A percentile compares a stretch with the other conserved stretches of the same genome.
These are phyloP conservation scores for Colletotrichum coccodes DNA, from an alignment of 2,329 filamentous ascomycete genomes.

Conservation along the genomic window DNA sequence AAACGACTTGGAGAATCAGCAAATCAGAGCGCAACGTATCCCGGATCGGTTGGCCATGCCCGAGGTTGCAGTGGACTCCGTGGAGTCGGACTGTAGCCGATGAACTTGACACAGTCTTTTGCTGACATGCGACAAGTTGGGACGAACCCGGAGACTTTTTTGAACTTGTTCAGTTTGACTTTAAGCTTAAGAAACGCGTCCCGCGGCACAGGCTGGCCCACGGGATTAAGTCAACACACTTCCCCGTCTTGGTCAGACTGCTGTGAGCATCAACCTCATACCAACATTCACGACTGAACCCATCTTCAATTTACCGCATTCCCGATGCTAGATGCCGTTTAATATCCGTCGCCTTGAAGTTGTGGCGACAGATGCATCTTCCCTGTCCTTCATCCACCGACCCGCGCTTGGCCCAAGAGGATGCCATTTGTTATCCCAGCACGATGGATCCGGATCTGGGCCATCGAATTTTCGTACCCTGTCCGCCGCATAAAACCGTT, in stretches of 20 bases:
- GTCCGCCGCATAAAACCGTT: background rate
- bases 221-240: background rate
- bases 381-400: background rate
- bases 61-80: background rate
- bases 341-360: background rate
- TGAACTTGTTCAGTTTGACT: background rate
- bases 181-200: background rate
- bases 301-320: background rate
- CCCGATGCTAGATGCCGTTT: background rate
- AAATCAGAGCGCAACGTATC: background rate
- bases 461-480: background rate
- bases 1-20: background rate
- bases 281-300: background rate
- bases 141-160: background rate
- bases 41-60: background rate
- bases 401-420: background rate
- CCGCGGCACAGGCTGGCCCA: background rate
- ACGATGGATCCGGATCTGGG: constrained; percentile 1
- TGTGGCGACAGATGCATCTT: background rate
- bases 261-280: background rate
- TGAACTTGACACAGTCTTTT: background rate
- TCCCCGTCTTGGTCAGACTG: no score
- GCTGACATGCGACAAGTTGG: background rate
- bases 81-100: background rate
- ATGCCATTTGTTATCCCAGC: background rate